A percentile compares a stretch with the other conserved stretches of the same genome.
phyloP scores from a whole-genome alignment of 169 alveolate genomes.

The Plasmodium vivax region DNA sequence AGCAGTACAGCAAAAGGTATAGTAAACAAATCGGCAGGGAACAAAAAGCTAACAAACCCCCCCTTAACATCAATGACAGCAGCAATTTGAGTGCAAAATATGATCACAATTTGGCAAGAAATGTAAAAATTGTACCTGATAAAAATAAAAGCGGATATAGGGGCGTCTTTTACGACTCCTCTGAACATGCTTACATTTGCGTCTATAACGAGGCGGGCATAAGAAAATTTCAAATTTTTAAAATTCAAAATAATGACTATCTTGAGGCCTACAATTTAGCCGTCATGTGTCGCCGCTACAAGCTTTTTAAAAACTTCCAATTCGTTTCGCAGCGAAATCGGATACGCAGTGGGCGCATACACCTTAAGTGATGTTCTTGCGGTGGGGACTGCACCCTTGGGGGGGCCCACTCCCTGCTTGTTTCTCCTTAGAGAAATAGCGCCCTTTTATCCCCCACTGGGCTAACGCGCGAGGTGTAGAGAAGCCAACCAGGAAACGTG shows the following conservation, averaged over 20 bases:
- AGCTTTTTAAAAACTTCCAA: conserved; percentile 79
- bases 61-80: conserved; percentile 14
- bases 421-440: neutral
- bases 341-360: conserved; percentile 78
- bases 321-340: conserved; percentile 81
- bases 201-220: conserved; percentile 81
- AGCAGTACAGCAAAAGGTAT: conserved; percentile 77
- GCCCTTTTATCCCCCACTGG: neutral
- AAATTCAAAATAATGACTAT: conserved; percentile 78
- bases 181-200: conserved; percentile 79
- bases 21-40: conserved; percentile 32
- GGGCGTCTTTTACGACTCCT: conserved; percentile 82
- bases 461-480: neutral
- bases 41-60: neutral
- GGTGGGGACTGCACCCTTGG: neutral
- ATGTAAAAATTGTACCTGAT: conserved; percentile 81
- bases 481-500: neutral
- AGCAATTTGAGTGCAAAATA: conserved; percentile 51
- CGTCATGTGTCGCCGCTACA: conserved; percentile 79
- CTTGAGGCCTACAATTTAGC: conserved; percentile 81
- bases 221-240: conserved; percentile 80
- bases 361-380: conserved; percentile 57
- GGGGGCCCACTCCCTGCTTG: neutral
- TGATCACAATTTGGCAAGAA: conserved; percentile 71
- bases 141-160: conserved; percentile 83